Evolutionary conservation across 495 filamentous ascomycete genomes (phyloP), one percentile per base, ranked within the genome.

Genomic region (Xylaria acuta): DNA sequence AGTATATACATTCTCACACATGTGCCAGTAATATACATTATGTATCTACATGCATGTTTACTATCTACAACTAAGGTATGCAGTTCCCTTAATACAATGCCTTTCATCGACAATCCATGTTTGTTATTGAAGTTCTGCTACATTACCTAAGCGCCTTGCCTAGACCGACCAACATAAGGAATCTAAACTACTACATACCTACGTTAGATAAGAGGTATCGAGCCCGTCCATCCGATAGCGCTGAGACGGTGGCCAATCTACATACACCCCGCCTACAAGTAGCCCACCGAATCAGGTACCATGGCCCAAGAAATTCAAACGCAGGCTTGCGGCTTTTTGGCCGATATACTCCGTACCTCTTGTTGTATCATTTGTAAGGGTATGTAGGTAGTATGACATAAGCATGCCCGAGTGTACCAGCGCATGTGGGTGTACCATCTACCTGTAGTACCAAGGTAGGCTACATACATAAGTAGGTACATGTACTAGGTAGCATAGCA

Each of bases 341-440:
- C n/a, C 49, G 3, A 12, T 51, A 20, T n/a, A n/a, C 47, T 62
- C 1, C 14, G 34, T 25, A 40, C 20, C 58, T 38, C 14, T 22
- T 22, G n/a, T 45, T 45, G 20, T 49, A 22, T 14, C 20, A 53
- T 53, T 14, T 49, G 47, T 49, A 8, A 20, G n/a, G 27, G 54
- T 36, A 59, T 14, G 14, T 49, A 65, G 49, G 30, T 43, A 70
- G 34, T 47, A 63, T 70, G 68, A 64, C 68, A 70, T 70, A 70
- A 64, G 68, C 56, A 51, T 45, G 51, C 49, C 40, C 27, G 27
- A 7, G 8, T 38, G 27, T 5, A 47, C n/a, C n/a, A 12, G 14
- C 16, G 8, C 38, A 41, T 6, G 38, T 41, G 38, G 38, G 41
- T 43, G 41, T 43, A 2, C 11, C 41, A 43, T 43, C 41, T 49